Conservation (phyloP, 352 stramenopile species). For the Albugo candida region DNA sequence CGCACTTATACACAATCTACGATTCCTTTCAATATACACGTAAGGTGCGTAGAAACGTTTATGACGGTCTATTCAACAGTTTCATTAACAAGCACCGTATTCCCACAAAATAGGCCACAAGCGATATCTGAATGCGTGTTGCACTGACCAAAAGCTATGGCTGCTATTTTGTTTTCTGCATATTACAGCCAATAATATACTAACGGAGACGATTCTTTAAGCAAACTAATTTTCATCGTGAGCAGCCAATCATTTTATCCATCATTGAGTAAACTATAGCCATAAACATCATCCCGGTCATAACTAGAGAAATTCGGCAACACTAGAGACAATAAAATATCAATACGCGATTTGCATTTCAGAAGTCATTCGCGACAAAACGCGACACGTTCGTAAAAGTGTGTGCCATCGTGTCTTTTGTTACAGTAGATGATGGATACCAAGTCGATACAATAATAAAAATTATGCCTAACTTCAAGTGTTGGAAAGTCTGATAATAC, state of each 20-base stretch:
- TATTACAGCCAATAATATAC: slow-evolving; percentile 15
- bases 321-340: slow-evolving; percentile 35
- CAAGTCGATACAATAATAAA: slow-evolving; percentile 72
- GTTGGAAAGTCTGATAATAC: slow-evolving; percentile 28
- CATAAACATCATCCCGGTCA: slow-evolving; percentile 16
- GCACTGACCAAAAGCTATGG: slow-evolving; percentile 20
- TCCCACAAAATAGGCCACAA: neutral
- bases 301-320: slow-evolving; percentile 50
- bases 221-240: slow-evolving; percentile 8
- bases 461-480: slow-evolving; percentile 39
- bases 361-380: slow-evolving; percentile 74
- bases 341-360: slow-evolving; percentile 51
- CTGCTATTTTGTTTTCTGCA: slow-evolving; percentile 18
- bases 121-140: slow-evolving; percentile 3
- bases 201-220: slow-evolving; percentile 1
- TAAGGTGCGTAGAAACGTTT: slow-evolving; percentile 12
- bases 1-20: slow-evolving; percentile 12
- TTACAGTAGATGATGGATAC: slow-evolving; percentile 64
- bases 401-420: slow-evolving; percentile 55
- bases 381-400: slow-evolving; percentile 70
- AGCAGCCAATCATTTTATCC: slow-evolving; percentile 10
- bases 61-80: slow-evolving; percentile 17
- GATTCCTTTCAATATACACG: slow-evolving; percentile 14
- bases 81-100: neutral
- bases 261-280: slow-evolving; percentile 31